Evolutionary conservation across 768 basidiomycete genomes (phyloP).

Genomic region (Holtermannia corniformis): DNA sequence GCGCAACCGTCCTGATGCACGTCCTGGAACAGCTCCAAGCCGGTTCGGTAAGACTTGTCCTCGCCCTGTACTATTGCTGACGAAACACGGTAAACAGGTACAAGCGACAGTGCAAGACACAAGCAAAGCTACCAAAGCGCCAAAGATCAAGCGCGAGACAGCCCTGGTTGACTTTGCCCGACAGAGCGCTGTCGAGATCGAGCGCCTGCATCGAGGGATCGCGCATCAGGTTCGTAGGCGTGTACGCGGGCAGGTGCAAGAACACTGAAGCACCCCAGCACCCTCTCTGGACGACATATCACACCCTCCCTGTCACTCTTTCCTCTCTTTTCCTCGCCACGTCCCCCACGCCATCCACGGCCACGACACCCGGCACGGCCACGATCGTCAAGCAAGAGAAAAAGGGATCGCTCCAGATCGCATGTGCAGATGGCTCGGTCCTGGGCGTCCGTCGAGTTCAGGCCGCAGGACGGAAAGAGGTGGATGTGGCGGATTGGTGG

Average conservation of each 20-base stretch:
- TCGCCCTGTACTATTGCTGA: background rate
- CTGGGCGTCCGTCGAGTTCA: slow-evolving; percentile 53
- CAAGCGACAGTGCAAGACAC: slow-evolving; percentile 45
- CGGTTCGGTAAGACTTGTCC: slow-evolving; percentile 47
- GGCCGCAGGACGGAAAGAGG: slow-evolving; percentile 52
- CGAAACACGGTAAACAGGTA: background rate
- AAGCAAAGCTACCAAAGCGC: slow-evolving; percentile 48
- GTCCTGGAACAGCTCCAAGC: slow-evolving; percentile 56
- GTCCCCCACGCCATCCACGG: background rate
- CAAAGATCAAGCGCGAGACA: slow-evolving; percentile 51
- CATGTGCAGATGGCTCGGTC: slow-evolving; percentile 44
- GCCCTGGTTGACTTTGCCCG: slow-evolving; percentile 52
- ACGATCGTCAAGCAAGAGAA: slow-evolving; percentile 6
- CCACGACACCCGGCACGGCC: slow-evolving; percentile 2
- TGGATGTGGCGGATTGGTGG: slow-evolving; percentile 66
- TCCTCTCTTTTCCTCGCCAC: slow-evolving; percentile 38
- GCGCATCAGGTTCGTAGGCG: slow-evolving; percentile 55
- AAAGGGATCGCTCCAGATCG: slow-evolving; percentile 45
- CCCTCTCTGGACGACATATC: slow-evolving; percentile 23
- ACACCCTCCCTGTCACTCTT: slow-evolving; percentile 45
- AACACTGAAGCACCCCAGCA: slow-evolving; percentile 5
- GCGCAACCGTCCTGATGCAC: slow-evolving; percentile 62
- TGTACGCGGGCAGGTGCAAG: no score
- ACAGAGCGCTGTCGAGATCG: slow-evolving; percentile 53
- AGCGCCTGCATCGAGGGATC: slow-evolving; percentile 54